phyloP scores from a whole-genome alignment of 2,329 filamentous ascomycete genomes.

The Fragosphaeria purpurea region DNA sequence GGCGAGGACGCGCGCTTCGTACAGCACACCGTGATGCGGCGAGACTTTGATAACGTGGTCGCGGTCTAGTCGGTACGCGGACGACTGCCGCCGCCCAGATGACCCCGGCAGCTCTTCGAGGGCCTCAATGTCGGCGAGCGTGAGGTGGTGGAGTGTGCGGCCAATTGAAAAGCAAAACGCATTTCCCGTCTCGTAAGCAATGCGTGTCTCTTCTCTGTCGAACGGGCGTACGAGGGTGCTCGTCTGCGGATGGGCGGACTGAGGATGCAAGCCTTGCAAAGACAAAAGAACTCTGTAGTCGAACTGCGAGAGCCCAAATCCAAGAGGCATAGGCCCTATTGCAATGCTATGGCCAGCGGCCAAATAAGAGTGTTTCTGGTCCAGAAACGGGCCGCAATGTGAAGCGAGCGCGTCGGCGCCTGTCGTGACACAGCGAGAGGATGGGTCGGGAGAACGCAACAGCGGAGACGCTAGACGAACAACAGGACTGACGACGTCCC shows the following conservation, averaged over 20 bases:
- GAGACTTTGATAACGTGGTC: slow-evolving; percentile 2
- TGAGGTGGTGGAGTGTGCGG: neutral
- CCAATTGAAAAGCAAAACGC: no score
- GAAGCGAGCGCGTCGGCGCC: no score
- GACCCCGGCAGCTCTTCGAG: slow-evolving; percentile 1
- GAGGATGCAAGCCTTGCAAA: neutral
- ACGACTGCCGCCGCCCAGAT: slow-evolving; percentile 2
- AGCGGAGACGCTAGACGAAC: no score
- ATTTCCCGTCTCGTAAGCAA: no score
- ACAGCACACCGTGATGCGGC: neutral
- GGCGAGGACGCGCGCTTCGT: slow-evolving; percentile 1
- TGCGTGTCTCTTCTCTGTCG: no score
- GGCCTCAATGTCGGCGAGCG: neutral
- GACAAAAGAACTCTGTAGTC: neutral
- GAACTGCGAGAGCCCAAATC: neutral
- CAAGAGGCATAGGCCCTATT: neutral
- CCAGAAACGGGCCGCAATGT: neutral
- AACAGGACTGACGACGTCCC: no score
- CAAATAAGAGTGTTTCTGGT: neutral
- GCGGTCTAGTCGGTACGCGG: neutral
- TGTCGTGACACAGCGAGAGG: no score
- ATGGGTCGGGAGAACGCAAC: no score
- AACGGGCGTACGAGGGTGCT: no score
- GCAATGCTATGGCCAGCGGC: neutral
- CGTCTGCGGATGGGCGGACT: no score